Conservation (phyloP, 2,329 filamentous ascomycete species). For the Cercospora sp. region DNA sequence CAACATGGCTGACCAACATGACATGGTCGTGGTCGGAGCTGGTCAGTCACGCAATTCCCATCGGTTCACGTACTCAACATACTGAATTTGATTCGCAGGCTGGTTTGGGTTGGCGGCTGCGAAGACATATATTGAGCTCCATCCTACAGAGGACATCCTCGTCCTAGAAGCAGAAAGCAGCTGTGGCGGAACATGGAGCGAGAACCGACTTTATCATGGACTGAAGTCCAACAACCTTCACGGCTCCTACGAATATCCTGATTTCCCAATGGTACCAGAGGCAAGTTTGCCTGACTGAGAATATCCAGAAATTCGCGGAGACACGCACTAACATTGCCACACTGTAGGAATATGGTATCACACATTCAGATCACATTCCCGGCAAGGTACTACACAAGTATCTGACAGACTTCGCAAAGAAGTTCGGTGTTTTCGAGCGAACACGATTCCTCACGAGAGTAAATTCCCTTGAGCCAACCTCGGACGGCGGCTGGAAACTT, state of each 20-base stretch:
- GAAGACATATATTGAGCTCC: slow-evolving; percentile 50
- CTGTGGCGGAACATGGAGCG: slow-evolving; percentile 69
- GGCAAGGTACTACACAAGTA: slow-evolving; percentile 27
- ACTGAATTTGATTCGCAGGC: slow-evolving; percentile 31
- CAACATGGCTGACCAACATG: slow-evolving; percentile 28
- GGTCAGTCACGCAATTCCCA: slow-evolving; percentile 43
- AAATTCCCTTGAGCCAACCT: slow-evolving; percentile 46
- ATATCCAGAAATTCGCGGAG: no score
- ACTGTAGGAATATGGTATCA: slow-evolving; percentile 44
- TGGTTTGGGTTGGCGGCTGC: slow-evolving; percentile 51
- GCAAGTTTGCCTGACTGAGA: background rate
- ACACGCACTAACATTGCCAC: background rate
- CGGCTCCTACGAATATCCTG: slow-evolving; percentile 71
- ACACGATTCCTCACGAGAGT: slow-evolving; percentile 57
- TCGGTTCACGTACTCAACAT: slow-evolving; percentile 1
- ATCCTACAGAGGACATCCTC: slow-evolving; percentile 44
- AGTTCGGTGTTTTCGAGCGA: slow-evolving; percentile 52
- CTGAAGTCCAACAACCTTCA: slow-evolving; percentile 73
- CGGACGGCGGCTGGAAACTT: slow-evolving; percentile 29
- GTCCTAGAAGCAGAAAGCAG: slow-evolving; percentile 45
- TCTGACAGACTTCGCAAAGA: slow-evolving; percentile 50
- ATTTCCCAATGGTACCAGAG: slow-evolving; percentile 64
- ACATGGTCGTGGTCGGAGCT: slow-evolving; percentile 47
- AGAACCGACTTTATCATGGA: slow-evolving; percentile 60
- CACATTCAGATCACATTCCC: slow-evolving; percentile 53